These are phyloP conservation scores for Geosmithia flava DNA, from an alignment of 2,329 filamentous ascomycete genomes.

Conservation along the genomic window DNA sequence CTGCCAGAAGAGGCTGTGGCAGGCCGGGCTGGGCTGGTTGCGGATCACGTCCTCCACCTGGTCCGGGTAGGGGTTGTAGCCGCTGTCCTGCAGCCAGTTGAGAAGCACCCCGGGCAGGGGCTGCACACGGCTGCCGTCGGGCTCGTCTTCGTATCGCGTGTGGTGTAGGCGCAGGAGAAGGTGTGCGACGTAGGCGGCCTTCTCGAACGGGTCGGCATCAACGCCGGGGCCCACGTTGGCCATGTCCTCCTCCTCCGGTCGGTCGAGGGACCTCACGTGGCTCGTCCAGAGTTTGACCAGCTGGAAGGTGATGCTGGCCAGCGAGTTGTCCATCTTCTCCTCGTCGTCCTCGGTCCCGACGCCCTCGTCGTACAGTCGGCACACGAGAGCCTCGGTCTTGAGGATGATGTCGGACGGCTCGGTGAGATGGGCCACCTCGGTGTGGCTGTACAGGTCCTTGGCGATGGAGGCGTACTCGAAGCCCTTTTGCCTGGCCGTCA, in stretches of 20 bases:
- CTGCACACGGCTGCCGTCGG: conserved; percentile 25
- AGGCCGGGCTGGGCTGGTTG: conserved; percentile 59
- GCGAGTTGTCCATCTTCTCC: conserved; percentile 40
- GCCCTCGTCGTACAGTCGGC: conserved; percentile 50
- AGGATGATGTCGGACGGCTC: conserved; percentile 65
- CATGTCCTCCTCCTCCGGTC: conserved; percentile 36
- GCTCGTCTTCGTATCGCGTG: conserved; percentile 29
- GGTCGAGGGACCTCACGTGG: conserved; percentile 17
- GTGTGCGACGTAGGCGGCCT: conserved; percentile 67
- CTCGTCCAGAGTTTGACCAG: conserved; percentile 44
- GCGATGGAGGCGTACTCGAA: conserved; percentile 54
- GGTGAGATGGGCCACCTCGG: conserved; percentile 45
- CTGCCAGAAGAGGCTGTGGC: conserved; percentile 75
- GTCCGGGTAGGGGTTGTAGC: conserved; percentile 60
- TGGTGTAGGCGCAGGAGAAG: conserved; percentile 73
- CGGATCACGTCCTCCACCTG: conserved; percentile 54
- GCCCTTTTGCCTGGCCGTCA: not conserved
- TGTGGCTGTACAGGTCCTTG: conserved; percentile 49
- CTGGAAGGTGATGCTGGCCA: conserved; percentile 39
- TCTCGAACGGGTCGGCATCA: conserved; percentile 51
- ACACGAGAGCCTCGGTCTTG: conserved; percentile 60
- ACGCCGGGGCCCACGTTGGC: conserved; percentile 54
- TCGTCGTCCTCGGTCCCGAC: conserved; percentile 42
- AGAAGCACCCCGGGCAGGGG: conserved; percentile 69
- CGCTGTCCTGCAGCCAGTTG: conserved; percentile 60